These are phyloP conservation scores for Melastoma candidum DNA, from an alignment of 441 rosid genomes.

Conservation along the genomic window DNA sequence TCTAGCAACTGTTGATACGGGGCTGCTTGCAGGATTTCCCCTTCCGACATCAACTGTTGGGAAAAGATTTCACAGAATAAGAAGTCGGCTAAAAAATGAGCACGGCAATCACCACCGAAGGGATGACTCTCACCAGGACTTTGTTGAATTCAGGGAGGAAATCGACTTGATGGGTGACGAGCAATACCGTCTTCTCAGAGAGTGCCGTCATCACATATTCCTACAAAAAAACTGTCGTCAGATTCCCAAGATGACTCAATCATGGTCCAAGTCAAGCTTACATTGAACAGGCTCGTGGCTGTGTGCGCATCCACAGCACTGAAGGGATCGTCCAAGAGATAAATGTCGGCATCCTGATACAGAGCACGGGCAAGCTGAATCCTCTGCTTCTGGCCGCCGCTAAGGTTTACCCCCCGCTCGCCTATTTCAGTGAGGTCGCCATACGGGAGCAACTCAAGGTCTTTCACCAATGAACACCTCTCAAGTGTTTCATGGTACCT, in stretches of 20 bases:
- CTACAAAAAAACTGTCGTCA: conserved; percentile 33
- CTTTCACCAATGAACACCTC: conserved; percentile 80
- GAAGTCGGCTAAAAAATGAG: background rate
- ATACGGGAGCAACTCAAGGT: conserved; percentile 76
- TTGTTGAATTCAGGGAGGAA: conserved; percentile 87
- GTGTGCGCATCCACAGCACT: conserved; percentile 98
- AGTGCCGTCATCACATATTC: conserved; percentile 83
- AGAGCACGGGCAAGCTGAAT: conserved; percentile 97
- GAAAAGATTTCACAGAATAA: background rate
- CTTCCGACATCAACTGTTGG: conserved; percentile 81
- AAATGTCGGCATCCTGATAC: conserved; percentile 86
- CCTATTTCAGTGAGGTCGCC: conserved; percentile 95
- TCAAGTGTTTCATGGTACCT: conserved; percentile 72
- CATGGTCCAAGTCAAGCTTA: conserved; percentile 18
- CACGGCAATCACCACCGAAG: background rate
- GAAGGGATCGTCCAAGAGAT: conserved; percentile 94
- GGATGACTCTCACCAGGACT: conserved; percentile 52
- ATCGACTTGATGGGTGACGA: conserved; percentile 96
- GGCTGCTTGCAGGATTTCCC: conserved; percentile 65
- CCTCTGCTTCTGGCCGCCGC: conserved; percentile 97
- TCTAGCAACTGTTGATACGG: conserved; percentile 62
- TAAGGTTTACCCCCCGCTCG: conserved; percentile 94
- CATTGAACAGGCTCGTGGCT: conserved; percentile 84
- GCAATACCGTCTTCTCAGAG: conserved; percentile 58
- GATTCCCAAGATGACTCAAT: conserved; percentile 6